A percentile compares a stretch with the other conserved stretches of the same genome.
These are phyloP conservation scores for Arabidopsis hybrid DNA, from an alignment of 441 rosid genomes.

Conservation along the genomic window DNA sequence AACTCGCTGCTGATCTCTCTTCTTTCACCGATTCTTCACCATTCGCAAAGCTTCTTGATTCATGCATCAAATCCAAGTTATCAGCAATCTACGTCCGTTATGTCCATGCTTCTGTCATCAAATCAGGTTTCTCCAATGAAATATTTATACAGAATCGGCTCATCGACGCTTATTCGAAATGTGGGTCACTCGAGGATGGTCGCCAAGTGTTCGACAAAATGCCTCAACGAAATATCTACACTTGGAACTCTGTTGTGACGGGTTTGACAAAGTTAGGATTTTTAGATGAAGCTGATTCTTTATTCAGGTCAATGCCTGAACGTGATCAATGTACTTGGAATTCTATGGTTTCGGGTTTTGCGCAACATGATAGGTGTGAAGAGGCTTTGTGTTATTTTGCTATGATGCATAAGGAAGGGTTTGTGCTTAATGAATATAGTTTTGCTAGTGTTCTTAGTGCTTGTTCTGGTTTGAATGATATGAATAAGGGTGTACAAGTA, in stretches of 20 bases:
- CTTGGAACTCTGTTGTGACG: conserved; percentile 66
- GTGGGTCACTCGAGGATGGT: conserved; percentile 56
- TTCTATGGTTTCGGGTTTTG: conserved; percentile 75
- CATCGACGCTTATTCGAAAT: conserved; percentile 62
- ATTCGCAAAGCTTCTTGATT: conserved; percentile 67
- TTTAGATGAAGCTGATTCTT: conserved; percentile 56
- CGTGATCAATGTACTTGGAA: conserved; percentile 86
- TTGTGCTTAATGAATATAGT: conserved; percentile 61
- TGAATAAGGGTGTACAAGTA: conserved; percentile 61
- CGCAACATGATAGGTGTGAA: conserved; percentile 60
- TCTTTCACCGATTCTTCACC: conserved; percentile 57
- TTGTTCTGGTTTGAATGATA: conserved; percentile 59
- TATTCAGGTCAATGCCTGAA: conserved; percentile 59
- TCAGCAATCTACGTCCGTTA: conserved; percentile 48
- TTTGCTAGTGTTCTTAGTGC: conserved; percentile 75
- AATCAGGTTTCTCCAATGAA: conserved; percentile 55
- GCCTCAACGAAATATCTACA: conserved; percentile 59
- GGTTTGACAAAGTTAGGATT: conserved; percentile 57
- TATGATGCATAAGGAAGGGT: conserved; percentile 62
- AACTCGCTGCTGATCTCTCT: conserved; percentile 47
- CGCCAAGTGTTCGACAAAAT: conserved; percentile 70
- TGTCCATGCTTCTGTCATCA: conserved; percentile 63
- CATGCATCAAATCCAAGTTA: conserved; percentile 54
- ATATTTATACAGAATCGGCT: conserved; percentile 70
- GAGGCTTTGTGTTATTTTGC: conserved; percentile 65